Evolutionary conservation across 2,329 filamentous ascomycete species (phyloP).

Genomic region (Diaporthe sp.): DNA sequence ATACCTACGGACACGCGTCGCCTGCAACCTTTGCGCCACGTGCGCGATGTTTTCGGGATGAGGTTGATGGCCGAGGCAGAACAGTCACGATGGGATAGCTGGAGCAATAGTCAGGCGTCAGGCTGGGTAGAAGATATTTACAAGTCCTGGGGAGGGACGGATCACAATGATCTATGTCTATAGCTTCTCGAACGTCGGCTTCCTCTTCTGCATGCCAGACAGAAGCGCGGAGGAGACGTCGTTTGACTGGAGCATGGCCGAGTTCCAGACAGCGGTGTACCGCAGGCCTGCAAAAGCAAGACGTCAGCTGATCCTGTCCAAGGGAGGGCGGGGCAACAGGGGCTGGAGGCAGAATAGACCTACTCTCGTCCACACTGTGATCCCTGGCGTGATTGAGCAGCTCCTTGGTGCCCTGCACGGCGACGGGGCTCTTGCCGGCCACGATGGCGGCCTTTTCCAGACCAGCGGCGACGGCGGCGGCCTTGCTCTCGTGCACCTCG

Average conservation of each 20-base stretch:
- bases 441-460: conserved; percentile 73
- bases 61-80: not conserved
- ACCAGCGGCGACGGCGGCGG: conserved; percentile 69
- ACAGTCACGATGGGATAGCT: not conserved
- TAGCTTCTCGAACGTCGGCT: conserved; percentile 86
- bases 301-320: conserved; percentile 14
- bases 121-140: not conserved
- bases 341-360: conserved; percentile 45
- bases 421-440: conserved; percentile 86
- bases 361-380: conserved; percentile 79
- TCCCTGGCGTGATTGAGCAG: conserved; percentile 85
- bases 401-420: conserved; percentile 89
- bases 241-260: conserved; percentile 80
- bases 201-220: conserved; percentile 81
- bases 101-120: not conserved
- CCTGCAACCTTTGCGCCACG: not conserved
- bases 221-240: conserved; percentile 81
- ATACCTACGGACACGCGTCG: not conserved
- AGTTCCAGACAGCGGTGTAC: conserved; percentile 91
- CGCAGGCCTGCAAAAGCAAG: conserved; percentile 65
- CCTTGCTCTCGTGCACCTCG: conserved; percentile 71
- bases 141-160: not conserved
- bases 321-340: not conserved
- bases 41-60: not conserved
- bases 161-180: conserved; percentile 48